These are phyloP conservation scores for Colletotrichum abscissum DNA, from an alignment of 2,329 filamentous ascomycete species.

Conservation along the genomic window DNA sequence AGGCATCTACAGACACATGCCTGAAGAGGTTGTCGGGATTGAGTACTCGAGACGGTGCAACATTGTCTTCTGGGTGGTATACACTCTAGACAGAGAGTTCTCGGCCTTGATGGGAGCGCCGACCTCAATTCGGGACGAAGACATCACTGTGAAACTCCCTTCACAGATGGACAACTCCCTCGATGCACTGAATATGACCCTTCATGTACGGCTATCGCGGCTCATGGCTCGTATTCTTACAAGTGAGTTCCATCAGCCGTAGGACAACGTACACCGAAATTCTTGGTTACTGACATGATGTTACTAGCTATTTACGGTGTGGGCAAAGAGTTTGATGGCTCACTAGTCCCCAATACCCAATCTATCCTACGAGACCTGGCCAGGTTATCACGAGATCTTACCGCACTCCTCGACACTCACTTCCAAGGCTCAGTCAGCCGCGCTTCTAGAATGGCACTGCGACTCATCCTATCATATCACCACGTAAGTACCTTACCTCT, in stretches of 20 bases:
- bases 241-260: not conserved
- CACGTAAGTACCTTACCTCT: conserved; percentile 26
- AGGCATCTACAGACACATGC: conserved; percentile 38
- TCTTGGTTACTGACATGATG: not conserved
- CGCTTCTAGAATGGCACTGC: conserved; percentile 34
- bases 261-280: fast-evolving
- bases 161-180: conserved; percentile 29
- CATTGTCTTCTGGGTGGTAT: conserved; percentile 36
- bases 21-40: conserved; percentile 30
- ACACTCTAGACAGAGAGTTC: conserved; percentile 34
- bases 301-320: conserved; percentile 32
- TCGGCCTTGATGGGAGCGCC: conserved; percentile 35
- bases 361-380: conserved; percentile 34
- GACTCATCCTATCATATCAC: conserved; percentile 39
- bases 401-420: conserved; percentile 29
- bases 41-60: conserved; percentile 35
- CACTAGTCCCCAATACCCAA: conserved; percentile 32
- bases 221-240: conserved; percentile 36
- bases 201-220: conserved; percentile 33
- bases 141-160: conserved; percentile 35
- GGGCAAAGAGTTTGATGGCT: conserved; percentile 35
- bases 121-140: conserved; percentile 35
- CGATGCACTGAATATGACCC: conserved; percentile 34
- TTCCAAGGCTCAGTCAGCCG: conserved; percentile 35
- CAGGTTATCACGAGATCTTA: conserved; percentile 30